A percentile compares a stretch with the other conserved stretches of the same genome.
These are phyloP conservation scores for Sordariomycetes sp. DNA, from an alignment of 2,329 filamentous ascomycete species.

Conservation along the genomic window DNA sequence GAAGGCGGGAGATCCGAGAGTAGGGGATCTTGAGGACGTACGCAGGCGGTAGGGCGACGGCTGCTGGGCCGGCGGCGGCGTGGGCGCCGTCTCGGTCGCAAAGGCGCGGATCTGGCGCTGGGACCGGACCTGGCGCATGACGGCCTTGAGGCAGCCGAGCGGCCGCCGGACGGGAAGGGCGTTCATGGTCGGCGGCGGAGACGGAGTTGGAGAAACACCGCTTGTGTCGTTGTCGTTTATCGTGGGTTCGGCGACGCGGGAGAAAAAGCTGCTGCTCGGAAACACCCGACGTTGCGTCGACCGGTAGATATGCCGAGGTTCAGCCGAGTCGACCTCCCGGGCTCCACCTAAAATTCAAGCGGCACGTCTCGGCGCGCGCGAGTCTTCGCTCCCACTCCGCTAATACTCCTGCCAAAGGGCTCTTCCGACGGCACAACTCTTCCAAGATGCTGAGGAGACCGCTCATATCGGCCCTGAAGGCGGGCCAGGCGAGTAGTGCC, in stretches of 20 bases:
- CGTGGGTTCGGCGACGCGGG: neutral
- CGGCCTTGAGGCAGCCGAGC: constrained; percentile 55
- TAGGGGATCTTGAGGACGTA: constrained; percentile 11
- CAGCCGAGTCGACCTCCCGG: neutral
- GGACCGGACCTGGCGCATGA: constrained; percentile 44
- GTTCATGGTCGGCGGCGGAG: constrained; percentile 35
- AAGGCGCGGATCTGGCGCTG: constrained; percentile 18
- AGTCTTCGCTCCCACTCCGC: neutral
- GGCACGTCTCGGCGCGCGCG: neutral
- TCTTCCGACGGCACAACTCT: neutral
- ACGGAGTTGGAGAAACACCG: neutral
- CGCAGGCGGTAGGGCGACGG: constrained; percentile 15
- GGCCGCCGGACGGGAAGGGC: constrained; percentile 50
- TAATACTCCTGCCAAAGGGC: neutral
- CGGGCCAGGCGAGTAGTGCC: neutral
- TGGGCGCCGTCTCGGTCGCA: constrained; percentile 9
- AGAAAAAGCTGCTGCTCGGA: neutral
- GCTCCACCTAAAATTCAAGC: neutral
- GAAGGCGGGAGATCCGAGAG: neutral
- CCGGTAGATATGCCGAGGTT: neutral
- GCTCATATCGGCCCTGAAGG: constrained; percentile 1
- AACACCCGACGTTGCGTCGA: neutral
- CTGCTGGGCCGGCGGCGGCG: constrained; percentile 10
- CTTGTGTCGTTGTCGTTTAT: neutral
- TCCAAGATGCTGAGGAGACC: constrained; percentile 1